phyloP scores from a whole-genome alignment of 352 stramenopile species.

The Lagenidium giganteum region DNA sequence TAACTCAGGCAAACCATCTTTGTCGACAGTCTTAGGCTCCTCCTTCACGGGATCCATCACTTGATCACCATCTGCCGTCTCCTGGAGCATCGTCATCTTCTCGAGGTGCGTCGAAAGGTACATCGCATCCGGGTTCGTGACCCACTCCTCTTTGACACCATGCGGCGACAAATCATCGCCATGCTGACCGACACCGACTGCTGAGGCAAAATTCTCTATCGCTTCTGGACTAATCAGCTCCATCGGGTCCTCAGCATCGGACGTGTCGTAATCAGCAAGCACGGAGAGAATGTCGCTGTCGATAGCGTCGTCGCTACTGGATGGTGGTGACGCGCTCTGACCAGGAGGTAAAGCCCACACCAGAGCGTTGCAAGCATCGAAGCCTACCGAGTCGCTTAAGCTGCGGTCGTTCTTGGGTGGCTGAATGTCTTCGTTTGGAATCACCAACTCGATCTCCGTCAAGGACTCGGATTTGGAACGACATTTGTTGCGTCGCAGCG shows the following conservation, averaged over 20 bases:
- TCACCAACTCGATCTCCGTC: slow-evolving; percentile 22
- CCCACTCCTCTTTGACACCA: slow-evolving; percentile 11
- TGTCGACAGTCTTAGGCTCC: no score
- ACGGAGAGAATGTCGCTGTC: slow-evolving; percentile 76
- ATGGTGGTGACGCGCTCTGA: slow-evolving; percentile 16
- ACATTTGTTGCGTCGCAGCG: slow-evolving; percentile 28
- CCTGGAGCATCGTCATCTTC: slow-evolving; percentile 55
- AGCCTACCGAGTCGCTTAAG: slow-evolving; percentile 24
- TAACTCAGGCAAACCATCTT: no score
- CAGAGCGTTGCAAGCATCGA: slow-evolving; percentile 15
- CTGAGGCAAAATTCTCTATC: background rate
- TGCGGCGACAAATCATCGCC: background rate
- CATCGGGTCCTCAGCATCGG: slow-evolving; percentile 26
- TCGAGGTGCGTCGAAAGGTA: slow-evolving; percentile 59
- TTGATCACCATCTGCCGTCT: no score
- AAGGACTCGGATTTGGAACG: slow-evolving; percentile 67
- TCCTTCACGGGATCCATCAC: no score
- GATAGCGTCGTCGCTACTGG: slow-evolving; percentile 60
- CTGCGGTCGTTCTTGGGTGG: slow-evolving; percentile 25
- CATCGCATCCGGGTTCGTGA: slow-evolving; percentile 21
- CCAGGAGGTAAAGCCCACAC: background rate
- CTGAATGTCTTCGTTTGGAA: slow-evolving; percentile 22
- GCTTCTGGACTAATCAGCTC: slow-evolving; percentile 4
- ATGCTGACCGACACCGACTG: background rate
- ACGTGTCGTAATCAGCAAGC: slow-evolving; percentile 41